Percentiles rank a stretch among this genome's conserved stretches.
Conservation (phyloP, 2,329 filamentous ascomycete species). For the Ophiosphaerella korrae region DNA sequence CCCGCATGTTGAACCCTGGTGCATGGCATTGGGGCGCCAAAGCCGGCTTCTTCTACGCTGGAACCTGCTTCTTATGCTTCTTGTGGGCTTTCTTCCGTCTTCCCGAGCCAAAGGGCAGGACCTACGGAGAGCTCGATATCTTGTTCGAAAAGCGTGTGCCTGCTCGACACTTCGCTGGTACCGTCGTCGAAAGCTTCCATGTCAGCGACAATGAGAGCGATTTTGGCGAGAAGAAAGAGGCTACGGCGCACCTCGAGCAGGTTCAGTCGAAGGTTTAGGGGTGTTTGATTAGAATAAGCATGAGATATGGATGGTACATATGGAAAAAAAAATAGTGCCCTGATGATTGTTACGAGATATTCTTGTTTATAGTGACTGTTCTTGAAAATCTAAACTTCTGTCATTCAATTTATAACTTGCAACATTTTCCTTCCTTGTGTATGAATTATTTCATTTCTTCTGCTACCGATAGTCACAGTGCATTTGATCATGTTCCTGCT, state of each 20-base stretch:
- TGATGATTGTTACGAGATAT: background rate
- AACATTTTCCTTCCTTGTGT: no score
- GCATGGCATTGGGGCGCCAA: slow-evolving; percentile 72
- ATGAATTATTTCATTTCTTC: no score
- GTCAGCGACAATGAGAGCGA: slow-evolving; percentile 24
- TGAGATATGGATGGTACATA: no score
- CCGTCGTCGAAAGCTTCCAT: slow-evolving; percentile 32
- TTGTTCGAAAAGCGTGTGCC: slow-evolving; percentile 67
- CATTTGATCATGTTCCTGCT: no score
- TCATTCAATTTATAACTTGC: no score
- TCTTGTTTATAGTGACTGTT: background rate
- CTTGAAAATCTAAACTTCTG: background rate
- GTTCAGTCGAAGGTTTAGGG: slow-evolving; percentile 20
- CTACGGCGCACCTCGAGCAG: slow-evolving; percentile 31
- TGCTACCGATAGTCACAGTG: no score
- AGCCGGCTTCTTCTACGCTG: slow-evolving; percentile 85
- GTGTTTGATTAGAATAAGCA: background rate
- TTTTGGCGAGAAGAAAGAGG: slow-evolving; percentile 30
- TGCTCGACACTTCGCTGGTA: slow-evolving; percentile 38
- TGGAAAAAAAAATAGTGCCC: background rate
- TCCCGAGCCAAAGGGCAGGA: slow-evolving; percentile 78
- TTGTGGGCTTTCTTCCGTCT: slow-evolving; percentile 81
- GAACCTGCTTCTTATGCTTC: slow-evolving; percentile 76
- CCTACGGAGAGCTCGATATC: slow-evolving; percentile 83
- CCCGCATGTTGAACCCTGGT: slow-evolving; percentile 43